phyloP scores from a whole-genome alignment of 1,284 basidiomycete species.

The Cutaneotrichosporon sp. region DNA sequence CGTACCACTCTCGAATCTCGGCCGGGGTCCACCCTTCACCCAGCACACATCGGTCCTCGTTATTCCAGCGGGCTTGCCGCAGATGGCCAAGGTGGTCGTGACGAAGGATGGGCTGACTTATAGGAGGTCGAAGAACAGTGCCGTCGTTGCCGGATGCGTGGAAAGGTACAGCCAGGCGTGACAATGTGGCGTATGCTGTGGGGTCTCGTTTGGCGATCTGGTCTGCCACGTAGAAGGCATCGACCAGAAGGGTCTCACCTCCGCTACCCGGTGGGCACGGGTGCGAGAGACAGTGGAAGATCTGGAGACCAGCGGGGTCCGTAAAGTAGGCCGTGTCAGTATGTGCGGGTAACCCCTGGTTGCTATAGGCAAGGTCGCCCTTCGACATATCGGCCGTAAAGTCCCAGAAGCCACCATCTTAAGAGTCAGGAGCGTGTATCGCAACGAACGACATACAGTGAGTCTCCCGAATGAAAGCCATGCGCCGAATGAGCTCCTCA shows the following conservation, averaged over 20 bases:
- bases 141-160: slow-evolving; percentile 80
- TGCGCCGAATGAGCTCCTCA: slow-evolving; percentile 67
- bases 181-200: slow-evolving; percentile 65
- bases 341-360: slow-evolving; percentile 79
- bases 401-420: slow-evolving; percentile 93
- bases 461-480: slow-evolving; percentile 86
- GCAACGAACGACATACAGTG: slow-evolving; percentile 60
- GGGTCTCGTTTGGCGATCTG: slow-evolving; percentile 70
- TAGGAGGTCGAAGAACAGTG: slow-evolving; percentile 61
- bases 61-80: slow-evolving; percentile 84
- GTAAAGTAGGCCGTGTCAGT: slow-evolving; percentile 96
- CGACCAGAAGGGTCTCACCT: slow-evolving; percentile 83
- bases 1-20: slow-evolving; percentile 73
- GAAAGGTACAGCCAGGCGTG: slow-evolving; percentile 65
- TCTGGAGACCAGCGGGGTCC: slow-evolving; percentile 85
- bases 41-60: slow-evolving; percentile 83
- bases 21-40: slow-evolving; percentile 55
- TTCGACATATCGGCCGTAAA: slow-evolving; percentile 88
- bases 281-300: slow-evolving; percentile 91
- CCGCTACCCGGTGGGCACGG: slow-evolving; percentile 64
- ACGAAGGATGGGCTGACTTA: slow-evolving; percentile 56
- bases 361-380: slow-evolving; percentile 85
- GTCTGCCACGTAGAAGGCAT: slow-evolving; percentile 87
- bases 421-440: slow-evolving; percentile 2
- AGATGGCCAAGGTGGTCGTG: slow-evolving; percentile 65